These are phyloP conservation scores for Coemansia sp. DNA, from an alignment of 192 early-diverging fungal species.

Conservation along the genomic window DNA sequence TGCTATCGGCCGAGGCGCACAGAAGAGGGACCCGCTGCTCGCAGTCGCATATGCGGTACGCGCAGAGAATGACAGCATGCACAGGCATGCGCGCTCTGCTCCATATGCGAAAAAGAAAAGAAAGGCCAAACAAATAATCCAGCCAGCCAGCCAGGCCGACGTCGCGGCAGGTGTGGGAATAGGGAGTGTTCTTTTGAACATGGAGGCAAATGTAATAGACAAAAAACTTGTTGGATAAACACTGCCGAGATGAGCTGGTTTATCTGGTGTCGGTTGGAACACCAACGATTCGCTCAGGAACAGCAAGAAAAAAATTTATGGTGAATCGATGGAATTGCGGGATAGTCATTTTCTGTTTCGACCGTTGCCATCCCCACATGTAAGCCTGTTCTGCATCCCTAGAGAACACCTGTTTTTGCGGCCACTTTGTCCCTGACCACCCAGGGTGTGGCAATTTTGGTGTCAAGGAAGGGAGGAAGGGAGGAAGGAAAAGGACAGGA, in stretches of 20 bases:
- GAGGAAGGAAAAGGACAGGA: not conserved
- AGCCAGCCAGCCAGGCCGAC: not conserved
- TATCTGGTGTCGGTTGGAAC: not conserved
- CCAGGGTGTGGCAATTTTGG: not conserved
- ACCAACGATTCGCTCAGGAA: not conserved
- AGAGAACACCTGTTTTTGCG: not conserved
- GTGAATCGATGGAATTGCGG: not conserved
- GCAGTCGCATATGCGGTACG: conserved; percentile 2
- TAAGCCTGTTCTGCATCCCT: not conserved
- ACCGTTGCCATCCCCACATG: not conserved
- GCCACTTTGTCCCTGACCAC: not conserved
- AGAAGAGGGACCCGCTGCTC: not conserved
- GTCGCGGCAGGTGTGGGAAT: not conserved
- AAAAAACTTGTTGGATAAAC: not conserved
- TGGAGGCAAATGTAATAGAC: not conserved
- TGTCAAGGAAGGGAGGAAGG: not conserved
- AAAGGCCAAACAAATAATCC: not conserved
- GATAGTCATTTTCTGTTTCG: not conserved
- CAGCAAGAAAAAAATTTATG: not conserved
- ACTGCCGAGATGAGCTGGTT: not conserved
- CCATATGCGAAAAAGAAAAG: not conserved
- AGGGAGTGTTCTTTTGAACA: not conserved
- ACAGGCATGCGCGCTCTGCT: conserved; percentile 6
- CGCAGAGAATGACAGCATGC: not conserved
- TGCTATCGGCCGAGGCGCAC: too few relatives aligned